phyloP scores from a whole-genome alignment of 1,139 yeast species.

The Kodamaea suecica region DNA sequence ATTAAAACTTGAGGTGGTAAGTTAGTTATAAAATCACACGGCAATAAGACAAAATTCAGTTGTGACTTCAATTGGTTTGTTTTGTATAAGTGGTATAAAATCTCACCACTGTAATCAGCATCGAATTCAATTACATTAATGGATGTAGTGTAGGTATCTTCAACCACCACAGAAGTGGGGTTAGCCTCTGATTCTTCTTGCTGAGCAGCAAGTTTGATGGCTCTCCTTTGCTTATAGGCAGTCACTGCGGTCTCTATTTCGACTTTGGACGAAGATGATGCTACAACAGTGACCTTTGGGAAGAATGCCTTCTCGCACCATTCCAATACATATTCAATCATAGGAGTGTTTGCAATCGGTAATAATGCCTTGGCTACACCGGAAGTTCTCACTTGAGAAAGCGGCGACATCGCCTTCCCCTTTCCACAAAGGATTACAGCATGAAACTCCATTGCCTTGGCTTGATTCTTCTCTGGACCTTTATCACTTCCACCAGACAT shows the following conservation, averaged over 20 bases:
- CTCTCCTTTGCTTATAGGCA: conserved; percentile 36
- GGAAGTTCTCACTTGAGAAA: conserved; percentile 54
- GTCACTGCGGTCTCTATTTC: conserved; percentile 42
- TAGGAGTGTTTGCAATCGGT: conserved; percentile 89
- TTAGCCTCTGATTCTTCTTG: conserved; percentile 2
- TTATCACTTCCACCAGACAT: neutral
- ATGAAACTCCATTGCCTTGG: conserved; percentile 72
- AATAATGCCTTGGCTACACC: conserved; percentile 80
- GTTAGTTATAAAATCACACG: conserved; percentile 92
- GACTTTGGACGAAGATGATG: conserved; percentile 26
- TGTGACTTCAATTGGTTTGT: conserved; percentile 33
- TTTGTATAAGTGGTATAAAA: conserved; percentile 50
- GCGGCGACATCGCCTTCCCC: conserved; percentile 71
- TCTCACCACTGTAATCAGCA: conserved; percentile 60
- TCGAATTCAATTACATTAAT: conserved; percentile 49
- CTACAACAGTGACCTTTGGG: conserved; percentile 46
- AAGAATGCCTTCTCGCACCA: conserved; percentile 93
- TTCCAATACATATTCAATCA: conserved; percentile 81
- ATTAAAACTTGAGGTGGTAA: conserved; percentile 86
- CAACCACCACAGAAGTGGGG: conserved; percentile 1
- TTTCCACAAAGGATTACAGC: conserved; percentile 88
- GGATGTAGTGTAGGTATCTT: conserved; percentile 6
- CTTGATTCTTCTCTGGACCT: neutral
- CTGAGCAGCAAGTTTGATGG: conserved; percentile 6
- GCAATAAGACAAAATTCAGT: conserved; percentile 66